Base-by-base conservation (phyloP, 805 yeast genomes). In the Kurtzmaniella cleridarum region DNA sequence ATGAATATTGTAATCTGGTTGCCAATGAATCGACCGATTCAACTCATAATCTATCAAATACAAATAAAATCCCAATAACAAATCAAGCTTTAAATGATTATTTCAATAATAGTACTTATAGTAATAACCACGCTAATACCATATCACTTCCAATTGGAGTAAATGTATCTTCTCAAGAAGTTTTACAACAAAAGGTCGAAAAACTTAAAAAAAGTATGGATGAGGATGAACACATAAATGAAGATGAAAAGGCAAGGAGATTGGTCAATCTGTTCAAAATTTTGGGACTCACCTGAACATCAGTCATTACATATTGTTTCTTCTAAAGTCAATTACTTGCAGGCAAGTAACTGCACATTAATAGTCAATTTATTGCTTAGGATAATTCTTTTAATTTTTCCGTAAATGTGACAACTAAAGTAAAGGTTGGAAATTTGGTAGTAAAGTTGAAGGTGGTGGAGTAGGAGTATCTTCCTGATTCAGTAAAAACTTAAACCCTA, bases 391-490 rank as follows among this genome's bases (percentile, higher is more conserved):
- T n/a, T n/a, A n/a, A n/a, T n/a, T n/a, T n/a, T n/a, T n/a, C n/a
- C n/a, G n/a, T n/a, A n/a, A n/a, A n/a, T n/a, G n/a, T n/a, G n/a
- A n/a, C n/a, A 20, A 20, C 24, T 20, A 51, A 26, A 60, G 45
- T 27, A 60, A 47, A 10, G 66, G 68, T 38, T 61, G 66, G 46
- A 62, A 62, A 40, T 44, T 50, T 14, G 66, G 63, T 24, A 46
- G 34, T 15, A 61, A 54, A 12, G 54, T 56, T 8, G 65, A 62
- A 11, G 57, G 60, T 6, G 59, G 53, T 32, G 47, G 50, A 16
- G 39, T 41, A 20, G 33, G 32, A 14, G 15, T 39, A 34, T 54
- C 60, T 4, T 53, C 59, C 28, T 38, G 30, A 35, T 49, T 54
- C 31, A 57, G 47, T 17, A 54, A 37, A 42, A 55, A 52, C 29